Base-by-base conservation (phyloP, 192 early-diverging fungal genomes). In the Entomortierella lignicola region DNA sequence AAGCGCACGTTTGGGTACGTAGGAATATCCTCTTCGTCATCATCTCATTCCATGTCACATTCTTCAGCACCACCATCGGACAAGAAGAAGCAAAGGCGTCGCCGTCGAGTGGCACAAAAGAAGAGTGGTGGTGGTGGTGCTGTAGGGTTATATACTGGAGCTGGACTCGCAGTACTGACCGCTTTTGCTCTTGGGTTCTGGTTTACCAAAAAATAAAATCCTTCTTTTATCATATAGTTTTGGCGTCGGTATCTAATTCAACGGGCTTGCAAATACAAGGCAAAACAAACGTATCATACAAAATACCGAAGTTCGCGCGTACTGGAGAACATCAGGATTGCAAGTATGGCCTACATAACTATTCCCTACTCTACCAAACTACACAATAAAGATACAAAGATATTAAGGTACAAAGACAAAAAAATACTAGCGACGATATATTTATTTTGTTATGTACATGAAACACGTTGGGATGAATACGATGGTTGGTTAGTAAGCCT, bases 1-100 rank as follows among this genome's bases (percentile, higher is more conserved):
- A 96, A 97, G 77, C 86, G 86, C 58, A 88, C 92, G 23, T 98
- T 97, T 85, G 96, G 96, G 89, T 94, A 91, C 80, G 90, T 87
- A 73, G 55, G 67, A 65, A 44, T 72, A 66, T 68, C 65, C 13
- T 52, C 58, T 66, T 67, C 62, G 41, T 55, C 63, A 52, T 58
- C 59, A 48, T 39, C 58, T 6, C 10, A 53, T 25, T 48, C 64
- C 21, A 60, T 29, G 37, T 63, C 71, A 30, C 50, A 41, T 47
- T 20, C 69, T 50, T 11, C 64, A 59, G 34, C 80, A 50, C 69
- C 70, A 55, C 56, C 77, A 32, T 52, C 69, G 8, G 53, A 63
- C 65, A 66, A 73, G 48, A 82, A 66, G 27, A 69, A 66, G 37
- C 55, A 59, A 31, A 48, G 34, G 39, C 67, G 68, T 55, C 66